Evolutionary conservation across 768 basidiomycete species (phyloP).

Genomic region (Crassisporium funariophilum): DNA sequence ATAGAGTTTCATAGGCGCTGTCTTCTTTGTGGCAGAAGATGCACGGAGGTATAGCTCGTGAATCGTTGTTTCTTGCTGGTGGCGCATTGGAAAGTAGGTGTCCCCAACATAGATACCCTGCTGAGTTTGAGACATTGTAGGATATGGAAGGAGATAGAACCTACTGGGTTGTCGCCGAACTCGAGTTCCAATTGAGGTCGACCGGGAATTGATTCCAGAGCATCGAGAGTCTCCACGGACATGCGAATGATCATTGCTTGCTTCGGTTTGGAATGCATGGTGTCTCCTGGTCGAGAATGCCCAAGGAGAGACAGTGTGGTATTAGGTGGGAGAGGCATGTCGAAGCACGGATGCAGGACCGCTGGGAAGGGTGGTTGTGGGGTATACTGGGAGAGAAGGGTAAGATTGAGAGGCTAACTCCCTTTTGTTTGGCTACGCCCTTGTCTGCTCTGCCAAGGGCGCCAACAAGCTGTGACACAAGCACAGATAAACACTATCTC

Average conservation of each 20-base stretch:
- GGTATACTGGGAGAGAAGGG: too few relatives aligned
- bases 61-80: slow-evolving; percentile 51
- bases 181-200: slow-evolving; percentile 56
- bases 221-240: slow-evolving; percentile 72
- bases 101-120: slow-evolving; percentile 72
- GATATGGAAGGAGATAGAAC: slow-evolving; percentile 20
- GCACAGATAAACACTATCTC: too few relatives aligned
- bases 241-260: slow-evolving; percentile 77
- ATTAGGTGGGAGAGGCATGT: slow-evolving; percentile 72
- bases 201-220: slow-evolving; percentile 53
- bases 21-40: slow-evolving; percentile 56
- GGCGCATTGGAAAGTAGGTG: slow-evolving; percentile 60
- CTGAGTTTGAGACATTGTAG: slow-evolving; percentile 7
- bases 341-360: too few relatives aligned
- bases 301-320: slow-evolving; percentile 60
- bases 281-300: slow-evolving; percentile 55
- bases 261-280: slow-evolving; percentile 62
- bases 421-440: not conserved
- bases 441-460: slow-evolving; percentile 1
- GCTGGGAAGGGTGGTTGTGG: too few relatives aligned
- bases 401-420: too few relatives aligned
- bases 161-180: slow-evolving; percentile 62
- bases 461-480: too few relatives aligned
- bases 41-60: slow-evolving; percentile 78
- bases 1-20: slow-evolving; percentile 69